A percentile compares a stretch with the other conserved stretches of the same genome.
Evolutionary conservation across 352 stramenopile species (phyloP).

Genomic region (Pythium insidiosum): DNA sequence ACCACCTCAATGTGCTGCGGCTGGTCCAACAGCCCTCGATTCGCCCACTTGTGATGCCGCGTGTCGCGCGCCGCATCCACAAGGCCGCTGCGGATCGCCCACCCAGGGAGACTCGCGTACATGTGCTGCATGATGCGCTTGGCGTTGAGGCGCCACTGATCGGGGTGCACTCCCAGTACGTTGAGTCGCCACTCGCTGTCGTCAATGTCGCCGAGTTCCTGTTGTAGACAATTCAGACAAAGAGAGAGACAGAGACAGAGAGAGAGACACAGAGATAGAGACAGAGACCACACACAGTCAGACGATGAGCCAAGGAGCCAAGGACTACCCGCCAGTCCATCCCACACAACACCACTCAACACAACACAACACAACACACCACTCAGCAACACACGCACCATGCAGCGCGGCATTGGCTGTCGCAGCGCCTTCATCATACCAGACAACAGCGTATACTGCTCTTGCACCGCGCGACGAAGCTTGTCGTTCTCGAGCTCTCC

Average conservation of each 20-base stretch:
- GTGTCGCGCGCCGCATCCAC: neutral
- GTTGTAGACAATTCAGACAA: too few species aligned
- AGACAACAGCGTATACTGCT: too few species aligned
- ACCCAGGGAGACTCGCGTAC: neutral
- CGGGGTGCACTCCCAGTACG: conserved; percentile 3
- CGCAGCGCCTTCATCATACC: too few species aligned
- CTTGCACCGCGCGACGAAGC: too few species aligned
- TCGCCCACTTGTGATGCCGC: conserved; percentile 2
- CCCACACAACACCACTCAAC: too few species aligned
- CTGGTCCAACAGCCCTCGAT: neutral
- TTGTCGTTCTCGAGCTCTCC: too few species aligned
- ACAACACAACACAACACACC: too few species aligned
- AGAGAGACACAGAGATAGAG: neutral
- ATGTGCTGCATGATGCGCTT: conserved; percentile 13
- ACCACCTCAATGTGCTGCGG: conserved; percentile 9
- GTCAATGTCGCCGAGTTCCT: conserved; percentile 5
- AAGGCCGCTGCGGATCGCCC: conserved; percentile 9
- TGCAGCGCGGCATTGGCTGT: too few species aligned
- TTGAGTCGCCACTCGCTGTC: conserved; percentile 11
- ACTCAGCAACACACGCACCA: too few species aligned
- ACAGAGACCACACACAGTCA: too few species aligned
- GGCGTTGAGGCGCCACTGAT: conserved; percentile 5
- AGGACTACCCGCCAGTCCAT: too few species aligned
- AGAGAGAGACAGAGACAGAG: neutral
- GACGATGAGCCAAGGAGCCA: too few species aligned